A percentile compares a stretch with the other conserved stretches of the same genome.
phyloP scores from a whole-genome alignment of 192 early-diverging fungal species.

The Backusella luteola region DNA sequence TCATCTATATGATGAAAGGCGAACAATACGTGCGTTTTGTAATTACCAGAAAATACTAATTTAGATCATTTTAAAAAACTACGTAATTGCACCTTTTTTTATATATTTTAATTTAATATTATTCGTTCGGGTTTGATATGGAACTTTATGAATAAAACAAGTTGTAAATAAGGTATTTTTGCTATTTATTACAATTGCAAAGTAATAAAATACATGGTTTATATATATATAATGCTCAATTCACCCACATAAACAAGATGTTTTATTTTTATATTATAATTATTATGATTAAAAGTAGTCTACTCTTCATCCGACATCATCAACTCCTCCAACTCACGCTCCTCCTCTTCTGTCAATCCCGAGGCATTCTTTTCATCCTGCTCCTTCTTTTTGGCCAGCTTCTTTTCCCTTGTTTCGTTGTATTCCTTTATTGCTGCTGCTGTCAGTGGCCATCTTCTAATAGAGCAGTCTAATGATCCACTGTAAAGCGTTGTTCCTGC shows the following conservation, averaged over 20 bases:
- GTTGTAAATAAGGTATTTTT: neutral
- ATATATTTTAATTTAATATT: neutral
- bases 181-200: no score
- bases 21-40: neutral
- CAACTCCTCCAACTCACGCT: constrained; percentile 84
- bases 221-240: neutral
- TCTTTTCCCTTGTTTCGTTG: constrained; percentile 16
- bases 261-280: neutral
- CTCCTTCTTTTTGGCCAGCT: constrained; percentile 14
- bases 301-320: constrained; percentile 59
- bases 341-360: constrained; percentile 86
- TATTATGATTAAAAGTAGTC: neutral
- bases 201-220: no score
- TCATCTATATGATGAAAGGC: neutral
- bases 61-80: neutral
- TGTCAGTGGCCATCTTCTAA: constrained; percentile 79
- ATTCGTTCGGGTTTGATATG: neutral
- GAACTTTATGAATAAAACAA: neutral
- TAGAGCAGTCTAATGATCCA: constrained; percentile 80
- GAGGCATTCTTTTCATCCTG: constrained; percentile 14
- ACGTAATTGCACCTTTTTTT: neutral
- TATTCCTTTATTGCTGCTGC: constrained; percentile 11
- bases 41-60: neutral
- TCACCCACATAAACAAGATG: neutral
- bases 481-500: constrained; percentile 70